These are phyloP conservation scores for Jimgerdemannia lactiflua DNA, from an alignment of 192 early-diverging fungal species.

Conservation along the genomic window DNA sequence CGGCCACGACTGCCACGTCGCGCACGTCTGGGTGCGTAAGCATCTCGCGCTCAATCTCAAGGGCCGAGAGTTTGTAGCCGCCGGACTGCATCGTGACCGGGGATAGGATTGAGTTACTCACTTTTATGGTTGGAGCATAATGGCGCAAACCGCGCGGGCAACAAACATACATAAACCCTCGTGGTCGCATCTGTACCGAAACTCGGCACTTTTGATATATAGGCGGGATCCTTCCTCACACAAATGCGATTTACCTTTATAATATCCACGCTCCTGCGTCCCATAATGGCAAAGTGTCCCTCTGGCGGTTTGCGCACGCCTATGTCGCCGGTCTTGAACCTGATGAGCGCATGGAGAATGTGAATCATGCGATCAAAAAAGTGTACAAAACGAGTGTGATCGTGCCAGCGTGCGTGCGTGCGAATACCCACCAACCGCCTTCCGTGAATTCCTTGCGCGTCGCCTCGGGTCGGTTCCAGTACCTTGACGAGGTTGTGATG, in stretches of 20 bases:
- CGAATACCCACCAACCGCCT: constrained; percentile 60
- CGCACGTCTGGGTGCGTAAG: constrained; percentile 53
- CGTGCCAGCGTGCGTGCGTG: neutral
- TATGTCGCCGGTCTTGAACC: constrained; percentile 81
- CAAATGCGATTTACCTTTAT: constrained; percentile 55
- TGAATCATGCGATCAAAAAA: neutral
- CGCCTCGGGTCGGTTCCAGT: constrained; percentile 72
- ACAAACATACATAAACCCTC: neutral
- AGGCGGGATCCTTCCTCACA: neutral
- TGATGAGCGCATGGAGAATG: constrained; percentile 3
- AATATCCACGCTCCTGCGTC: constrained; percentile 79
- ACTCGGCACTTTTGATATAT: neutral
- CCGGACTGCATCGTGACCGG: constrained; percentile 44
- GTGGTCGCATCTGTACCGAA: neutral
- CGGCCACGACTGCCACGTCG: constrained; percentile 74
- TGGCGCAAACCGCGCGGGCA: neutral
- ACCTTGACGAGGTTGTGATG: constrained; percentile 26
- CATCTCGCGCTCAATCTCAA: constrained; percentile 83
- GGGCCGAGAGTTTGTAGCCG: constrained; percentile 81
- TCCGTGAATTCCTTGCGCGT: constrained; percentile 66
- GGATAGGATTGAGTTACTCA: too few species aligned
- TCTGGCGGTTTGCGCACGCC: constrained; percentile 47
- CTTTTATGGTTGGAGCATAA: neutral
- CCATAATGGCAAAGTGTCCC: constrained; percentile 71
- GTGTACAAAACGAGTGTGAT: too few species aligned